Evolutionary conservation across 768 basidiomycete genomes (phyloP), one percentile per base, ranked within the genome.

Genomic region (Termitomyces sp.): DNA sequence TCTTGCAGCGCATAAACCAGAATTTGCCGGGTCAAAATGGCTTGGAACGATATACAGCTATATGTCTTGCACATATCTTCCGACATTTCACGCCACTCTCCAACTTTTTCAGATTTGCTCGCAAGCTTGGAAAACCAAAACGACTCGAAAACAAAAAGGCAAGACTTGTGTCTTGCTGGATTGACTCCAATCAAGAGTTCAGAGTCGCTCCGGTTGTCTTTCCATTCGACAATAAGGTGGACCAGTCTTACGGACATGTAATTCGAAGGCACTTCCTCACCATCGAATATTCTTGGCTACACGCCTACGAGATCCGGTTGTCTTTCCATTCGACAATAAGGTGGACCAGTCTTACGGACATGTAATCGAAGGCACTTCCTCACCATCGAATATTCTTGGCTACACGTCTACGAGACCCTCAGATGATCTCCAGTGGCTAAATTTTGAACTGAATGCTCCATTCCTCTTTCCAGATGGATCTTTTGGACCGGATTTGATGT

Each of bases 91-190:
- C 34, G 1, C 24, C 24, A 7, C 46, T 55, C 2, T 55, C 55
- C 10, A 13, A 1, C 5, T 36, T 41, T 24, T 55, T 55, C 28
- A 18, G 6, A 34, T 55, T 55, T 39, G 55, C 45, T 7, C 28
- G 24, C 3, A 31, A 6, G 1, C 34, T 18, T 18, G 22, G 26
- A 20, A 20, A 20, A 2, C 33, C 49, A 4, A 18, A 6, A 48
- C 5, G 7, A 1, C 44, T 56, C 0, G 10, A 13, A 15, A 39
- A 47, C 4, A 22, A 24, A n/a, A 48, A 28, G 9, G 55, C 46
- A 31, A 45, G 55, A n/a, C 48, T 56, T n/a, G 56, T 56, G 2
- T 56, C 56, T 10, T 56, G 56, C 24, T 56, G 56, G 56, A 29
- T 37, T 9, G 56, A 56, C 20, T 50, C 56, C 4, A 42, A n/a